Conservation (phyloP, 495 filamentous ascomycete species). For the Penicillium manginii region DNA sequence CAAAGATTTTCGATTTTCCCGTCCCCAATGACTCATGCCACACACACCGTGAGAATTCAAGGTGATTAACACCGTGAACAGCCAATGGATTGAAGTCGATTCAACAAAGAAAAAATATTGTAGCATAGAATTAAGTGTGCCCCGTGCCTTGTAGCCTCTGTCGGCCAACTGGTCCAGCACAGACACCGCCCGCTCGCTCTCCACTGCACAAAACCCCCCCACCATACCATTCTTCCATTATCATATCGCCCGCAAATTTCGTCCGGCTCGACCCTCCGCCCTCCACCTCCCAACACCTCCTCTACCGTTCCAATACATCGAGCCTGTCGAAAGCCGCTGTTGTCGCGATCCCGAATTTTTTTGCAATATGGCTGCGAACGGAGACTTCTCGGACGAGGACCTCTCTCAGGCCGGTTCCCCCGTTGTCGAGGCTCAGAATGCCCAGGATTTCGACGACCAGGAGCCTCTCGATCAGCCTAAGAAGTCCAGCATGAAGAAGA, state of each 20-base stretch:
- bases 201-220: slow-evolving; percentile 51
- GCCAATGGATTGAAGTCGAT: not conserved
- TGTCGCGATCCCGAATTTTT: slow-evolving; percentile 25
- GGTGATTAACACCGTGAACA: not conserved
- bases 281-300: slow-evolving; percentile 24
- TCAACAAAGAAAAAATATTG: not conserved
- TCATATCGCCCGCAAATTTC: slow-evolving; percentile 55
- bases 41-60: not conserved
- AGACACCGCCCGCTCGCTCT: slow-evolving; percentile 47
- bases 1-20: slow-evolving; percentile 3
- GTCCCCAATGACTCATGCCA: not conserved
- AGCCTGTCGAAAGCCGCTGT: slow-evolving; percentile 1
- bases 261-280: slow-evolving; percentile 27
- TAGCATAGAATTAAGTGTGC: slow-evolving; percentile 2
- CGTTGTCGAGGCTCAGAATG: slow-evolving; percentile 55
- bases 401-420: slow-evolving; percentile 57
- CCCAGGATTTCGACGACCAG: slow-evolving; percentile 57
- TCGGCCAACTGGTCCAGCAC: slow-evolving; percentile 13
- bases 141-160: not conserved
- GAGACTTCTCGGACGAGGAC: slow-evolving; percentile 64
- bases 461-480: slow-evolving; percentile 57
- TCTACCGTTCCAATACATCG: slow-evolving; percentile 13
- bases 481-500: slow-evolving; percentile 72
- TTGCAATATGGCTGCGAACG: slow-evolving; percentile 66
- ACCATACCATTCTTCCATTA: slow-evolving; percentile 39